Evolutionary conservation across 805 yeast genomes (phyloP).

Genomic region (Wickerhamiella galacta): DNA sequence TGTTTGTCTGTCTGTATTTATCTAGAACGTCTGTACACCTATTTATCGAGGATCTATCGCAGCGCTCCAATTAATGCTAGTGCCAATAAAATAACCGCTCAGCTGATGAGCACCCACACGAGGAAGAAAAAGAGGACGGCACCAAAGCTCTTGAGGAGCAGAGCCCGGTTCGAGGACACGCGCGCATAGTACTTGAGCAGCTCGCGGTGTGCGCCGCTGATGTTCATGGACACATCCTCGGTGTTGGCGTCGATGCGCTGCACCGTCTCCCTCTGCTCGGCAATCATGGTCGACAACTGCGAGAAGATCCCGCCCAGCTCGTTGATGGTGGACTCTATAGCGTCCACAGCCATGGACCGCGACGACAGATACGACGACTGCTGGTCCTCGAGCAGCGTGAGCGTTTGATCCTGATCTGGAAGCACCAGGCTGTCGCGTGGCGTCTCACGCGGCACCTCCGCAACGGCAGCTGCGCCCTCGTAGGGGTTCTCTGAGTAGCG

Average conservation of each 20-base stretch:
- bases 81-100: neutral
- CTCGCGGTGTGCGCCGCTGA: constrained; percentile 88
- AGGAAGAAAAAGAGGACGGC: constrained; percentile 41
- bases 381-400: constrained; percentile 74
- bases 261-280: constrained; percentile 90
- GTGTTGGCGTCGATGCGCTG: constrained; percentile 92
- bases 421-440: constrained; percentile 32
- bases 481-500: constrained; percentile 14
- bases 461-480: constrained; percentile 8
- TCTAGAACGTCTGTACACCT: too few relatives aligned
- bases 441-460: constrained; percentile 25
- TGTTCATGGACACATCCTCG: constrained; percentile 79
- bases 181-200: constrained; percentile 75
- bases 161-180: constrained; percentile 82
- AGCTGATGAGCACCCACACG: constrained; percentile 20
- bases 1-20: too few relatives aligned
- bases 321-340: constrained; percentile 91
- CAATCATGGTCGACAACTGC: constrained; percentile 93
- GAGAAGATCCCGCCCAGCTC: constrained; percentile 91
- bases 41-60: too few relatives aligned
- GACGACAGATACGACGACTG: constrained; percentile 59
- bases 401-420: constrained; percentile 74
- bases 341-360: constrained; percentile 80
- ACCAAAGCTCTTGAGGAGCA: constrained; percentile 78
- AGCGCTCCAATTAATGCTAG: neutral